Base-by-base conservation (phyloP, 2,329 filamentous ascomycete genomes). In the Pseudogymnoascus sp. region DNA sequence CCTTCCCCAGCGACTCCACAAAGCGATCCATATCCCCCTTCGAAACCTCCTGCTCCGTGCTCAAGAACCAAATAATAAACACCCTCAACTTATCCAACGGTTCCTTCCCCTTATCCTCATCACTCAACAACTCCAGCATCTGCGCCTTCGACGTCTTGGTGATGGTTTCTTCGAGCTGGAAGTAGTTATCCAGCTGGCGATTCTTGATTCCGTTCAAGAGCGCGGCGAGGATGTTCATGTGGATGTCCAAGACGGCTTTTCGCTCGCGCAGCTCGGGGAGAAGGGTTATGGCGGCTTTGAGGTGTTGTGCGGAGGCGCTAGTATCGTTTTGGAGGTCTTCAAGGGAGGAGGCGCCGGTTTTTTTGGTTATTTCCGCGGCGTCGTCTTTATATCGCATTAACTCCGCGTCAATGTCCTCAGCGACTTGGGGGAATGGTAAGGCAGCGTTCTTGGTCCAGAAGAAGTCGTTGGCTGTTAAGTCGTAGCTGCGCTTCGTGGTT, bases 61-160 rank as follows among this genome's bases (percentile, higher is more conserved):
- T 97, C 62, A 99, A 78, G 77, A 90, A 95, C 95, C 95, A 99
- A 71, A 99, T 97, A 68, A 97, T 88, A 75, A 99, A 99, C 11
- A 97, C 78, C 45, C 95, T 86, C 29, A 99, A 83, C 77, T 97
- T 97, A 75, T 99, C 95, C 21, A 87, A 78, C 1, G 95, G 86
- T 60, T 96, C 84, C 51, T 85, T 90, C 61, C 95, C 95, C 77
- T 96, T 96, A 67, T 86, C 85, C 2, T 83, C 76, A 68, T 95
- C 90, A 69, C 88, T 91, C 72, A 99, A 85, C 11, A 96, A 80
- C 63, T 97, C 92, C 40, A 97, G 78, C 65, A 97, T 87, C 74
- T 97, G 93, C 1, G 87, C 80, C 76, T 96, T 96, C 61, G 88
- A 91, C 75, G 96, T 91, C 77, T 96, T 97, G 74, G 88, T 88